A percentile compares a stretch with the other conserved stretches of the same genome.
These are phyloP conservation scores for Cryptosporidium canis DNA, from an alignment of 169 alveolate genomes.

Conservation along the genomic window DNA sequence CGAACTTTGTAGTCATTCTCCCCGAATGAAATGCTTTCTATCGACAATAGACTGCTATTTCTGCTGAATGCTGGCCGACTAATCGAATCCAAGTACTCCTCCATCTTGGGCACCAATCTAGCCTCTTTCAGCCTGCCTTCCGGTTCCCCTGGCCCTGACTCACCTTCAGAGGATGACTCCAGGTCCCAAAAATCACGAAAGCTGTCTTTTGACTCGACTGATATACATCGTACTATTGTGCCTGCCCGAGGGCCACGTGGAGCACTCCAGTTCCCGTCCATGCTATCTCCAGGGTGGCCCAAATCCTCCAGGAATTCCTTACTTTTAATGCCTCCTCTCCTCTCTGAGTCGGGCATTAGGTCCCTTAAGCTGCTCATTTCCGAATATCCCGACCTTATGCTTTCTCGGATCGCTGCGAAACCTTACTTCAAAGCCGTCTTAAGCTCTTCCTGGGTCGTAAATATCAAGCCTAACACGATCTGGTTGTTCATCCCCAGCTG, in stretches of 20 bases:
- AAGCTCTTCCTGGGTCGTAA: too few relatives aligned
- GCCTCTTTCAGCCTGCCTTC: neutral
- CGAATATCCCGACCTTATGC: neutral
- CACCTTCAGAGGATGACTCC: neutral
- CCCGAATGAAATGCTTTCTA: slow-evolving; percentile 42
- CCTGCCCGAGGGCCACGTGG: neutral
- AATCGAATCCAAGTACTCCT: slow-evolving; percentile 16
- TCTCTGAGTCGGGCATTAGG: neutral
- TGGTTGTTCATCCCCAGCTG: neutral
- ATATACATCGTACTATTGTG: neutral
- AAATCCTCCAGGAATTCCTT: neutral
- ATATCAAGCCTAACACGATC: neutral
- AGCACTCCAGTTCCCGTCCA: neutral
- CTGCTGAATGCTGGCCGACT: neutral
- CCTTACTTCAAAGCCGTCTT: too few relatives aligned
- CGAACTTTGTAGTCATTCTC: too few relatives aligned
- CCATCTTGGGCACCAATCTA: neutral
- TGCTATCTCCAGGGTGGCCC: neutral
- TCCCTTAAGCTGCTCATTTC: neutral
- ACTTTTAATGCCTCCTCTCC: neutral
- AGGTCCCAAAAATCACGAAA: neutral
- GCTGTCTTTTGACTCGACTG: neutral
- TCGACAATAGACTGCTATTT: slow-evolving; percentile 2
- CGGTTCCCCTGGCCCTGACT: neutral
- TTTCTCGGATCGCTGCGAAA: neutral